Conservation (phyloP, 148 eudicot species). For the Limonium bicolor region DNA sequence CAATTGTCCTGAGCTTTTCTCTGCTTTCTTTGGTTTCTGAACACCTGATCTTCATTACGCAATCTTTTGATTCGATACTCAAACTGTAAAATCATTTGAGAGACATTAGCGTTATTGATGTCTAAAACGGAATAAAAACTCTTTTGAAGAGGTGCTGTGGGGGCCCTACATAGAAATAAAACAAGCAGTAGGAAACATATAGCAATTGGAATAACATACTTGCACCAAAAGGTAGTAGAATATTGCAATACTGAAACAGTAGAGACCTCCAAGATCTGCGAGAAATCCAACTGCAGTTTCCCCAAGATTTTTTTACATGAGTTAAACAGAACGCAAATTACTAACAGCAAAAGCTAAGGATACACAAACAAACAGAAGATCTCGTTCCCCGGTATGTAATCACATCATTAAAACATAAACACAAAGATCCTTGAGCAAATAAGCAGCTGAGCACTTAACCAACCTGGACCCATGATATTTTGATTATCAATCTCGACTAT, state of each 20-base stretch:
- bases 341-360: conserved; percentile 10
- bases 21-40: conserved; percentile 43
- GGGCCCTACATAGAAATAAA: conserved; percentile 3
- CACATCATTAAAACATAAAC: not conserved
- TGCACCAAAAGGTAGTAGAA: conserved; percentile 79
- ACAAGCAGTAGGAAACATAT: conserved; percentile 8
- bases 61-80: conserved; percentile 74
- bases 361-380: not conserved
- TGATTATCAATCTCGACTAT: conserved; percentile 67
- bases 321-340: conserved; percentile 9
- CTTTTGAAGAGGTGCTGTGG: too few species aligned
- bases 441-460: conserved; percentile 11
- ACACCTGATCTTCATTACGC: conserved; percentile 55
- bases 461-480: conserved; percentile 73
- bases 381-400: too few species aligned
- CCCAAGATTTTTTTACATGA: too few species aligned
- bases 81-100: conserved; percentile 41
- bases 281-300: conserved; percentile 84
- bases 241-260: conserved; percentile 72
- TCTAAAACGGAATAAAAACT: too few species aligned
- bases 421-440: not conserved
- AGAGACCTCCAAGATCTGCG: conserved; percentile 87
- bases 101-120: too few species aligned
- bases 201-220: conserved; percentile 39
- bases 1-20: conserved; percentile 70